Evolutionary conservation across 495 filamentous ascomycete species (phyloP), one percentile per base, ranked within the genome.

Genomic region (Corynascus novoguineensis): DNA sequence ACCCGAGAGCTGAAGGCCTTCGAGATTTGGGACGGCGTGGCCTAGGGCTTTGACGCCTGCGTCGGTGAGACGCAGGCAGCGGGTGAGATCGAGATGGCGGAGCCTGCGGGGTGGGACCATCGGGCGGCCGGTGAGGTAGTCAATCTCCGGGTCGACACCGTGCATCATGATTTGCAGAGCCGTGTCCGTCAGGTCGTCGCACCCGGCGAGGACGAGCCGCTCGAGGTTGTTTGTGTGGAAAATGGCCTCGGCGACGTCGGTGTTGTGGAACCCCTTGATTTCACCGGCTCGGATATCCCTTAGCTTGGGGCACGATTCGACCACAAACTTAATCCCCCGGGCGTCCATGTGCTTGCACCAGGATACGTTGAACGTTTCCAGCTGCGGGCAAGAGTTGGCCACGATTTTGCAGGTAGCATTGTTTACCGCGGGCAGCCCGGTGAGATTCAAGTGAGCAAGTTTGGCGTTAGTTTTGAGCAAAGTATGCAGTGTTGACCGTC

Each of bases 361-460:
- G 1, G 88, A 92, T 2, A 98, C 79, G 64, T 97, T 93, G 57
- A 97, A 78, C 52, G 77, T 78, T 67, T 95, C 85, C 28, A 98
- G 75, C 38, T 83, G 84, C 1, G 87, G 86, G 60, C 93, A 97
- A 12, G 86, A 86, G 27, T 88, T 78, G 3, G 90, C 85, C 54
- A 98, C 87, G 57, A 95, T 90, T 60, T 86, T 90, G 81, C 92
- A 88, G 7, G 92, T 85, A 14, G 81, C 82, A 65, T 97, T 96
- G 17, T 82, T 92, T 25, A 96, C 87, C 1, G 83, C 83, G 2
- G 80, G 71, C 60, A 97, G 77, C 0, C 91, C 91, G 2, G 88
- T 86, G 15, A 98, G 71, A 65, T 97, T 97, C 60, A 98, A 77
- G 59, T 89, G 85, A 40, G 85, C 79, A 38, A 98, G 79, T 27